Evolutionary conservation across 2,329 filamentous ascomycete genomes (phyloP).

Genomic region (Cordyceps javanica): DNA sequence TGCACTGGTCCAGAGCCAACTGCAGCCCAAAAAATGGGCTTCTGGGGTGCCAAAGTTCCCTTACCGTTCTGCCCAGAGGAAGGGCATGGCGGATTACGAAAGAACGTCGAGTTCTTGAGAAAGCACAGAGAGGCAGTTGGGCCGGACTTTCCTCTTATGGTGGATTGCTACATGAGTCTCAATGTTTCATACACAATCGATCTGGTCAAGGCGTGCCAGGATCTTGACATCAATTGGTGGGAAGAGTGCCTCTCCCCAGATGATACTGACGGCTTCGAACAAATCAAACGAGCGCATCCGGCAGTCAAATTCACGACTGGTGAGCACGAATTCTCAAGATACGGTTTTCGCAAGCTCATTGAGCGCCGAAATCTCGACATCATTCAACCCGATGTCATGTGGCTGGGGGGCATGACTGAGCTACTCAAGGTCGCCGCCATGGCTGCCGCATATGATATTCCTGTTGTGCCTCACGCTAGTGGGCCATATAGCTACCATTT

Average conservation of each 20-base stretch:
- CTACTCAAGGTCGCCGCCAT: constrained; percentile 82
- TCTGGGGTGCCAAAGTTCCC: constrained; percentile 85
- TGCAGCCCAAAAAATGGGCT: constrained; percentile 78
- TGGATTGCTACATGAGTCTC: constrained; percentile 96
- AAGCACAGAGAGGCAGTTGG: constrained; percentile 80
- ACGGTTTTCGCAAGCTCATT: constrained; percentile 90
- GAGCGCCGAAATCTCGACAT: constrained; percentile 90
- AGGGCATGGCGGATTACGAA: constrained; percentile 71
- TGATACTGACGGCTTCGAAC: constrained; percentile 83
- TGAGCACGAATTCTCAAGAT: constrained; percentile 92
- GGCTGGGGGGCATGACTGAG: constrained; percentile 89
- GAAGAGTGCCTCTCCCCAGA: constrained; percentile 90
- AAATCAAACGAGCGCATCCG: constrained; percentile 86
- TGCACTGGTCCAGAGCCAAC: constrained; percentile 84
- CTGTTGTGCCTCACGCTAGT: constrained; percentile 90
- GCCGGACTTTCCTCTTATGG: constrained; percentile 86
- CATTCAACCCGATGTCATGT: constrained; percentile 95
- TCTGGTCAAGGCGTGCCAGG: constrained; percentile 74
- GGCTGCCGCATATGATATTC: constrained; percentile 89
- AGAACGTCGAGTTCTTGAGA: constrained; percentile 84
- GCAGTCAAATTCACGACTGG: constrained; percentile 91
- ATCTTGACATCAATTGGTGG: constrained; percentile 94
- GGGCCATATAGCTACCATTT: constrained; percentile 96
- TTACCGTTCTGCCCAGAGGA: constrained; percentile 87
- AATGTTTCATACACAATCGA: constrained; percentile 92